Evolutionary conservation across 176 grass and related monocot genomes (phyloP).

Genomic region (Zea luxurians): DNA sequence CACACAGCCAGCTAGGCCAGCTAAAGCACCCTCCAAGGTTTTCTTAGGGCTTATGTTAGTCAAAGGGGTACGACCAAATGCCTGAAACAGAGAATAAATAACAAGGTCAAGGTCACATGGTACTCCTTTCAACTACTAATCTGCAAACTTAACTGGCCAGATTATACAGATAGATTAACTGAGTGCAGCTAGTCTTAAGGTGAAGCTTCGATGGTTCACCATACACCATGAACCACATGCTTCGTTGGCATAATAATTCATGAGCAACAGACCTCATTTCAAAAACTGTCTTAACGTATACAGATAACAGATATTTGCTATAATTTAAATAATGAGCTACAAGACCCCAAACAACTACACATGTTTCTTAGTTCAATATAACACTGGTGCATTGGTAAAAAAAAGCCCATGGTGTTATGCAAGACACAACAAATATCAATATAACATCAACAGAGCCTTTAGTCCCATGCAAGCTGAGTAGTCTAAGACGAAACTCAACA

Average conservation of each 20-base stretch:
- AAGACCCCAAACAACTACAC: slow-evolving; percentile 11
- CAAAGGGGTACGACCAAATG: slow-evolving; percentile 88
- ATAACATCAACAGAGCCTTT: not conserved
- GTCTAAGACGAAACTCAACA: not conserved
- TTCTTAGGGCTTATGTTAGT: slow-evolving; percentile 96
- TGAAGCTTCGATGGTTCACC: slow-evolving; percentile 6
- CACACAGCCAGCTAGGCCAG: slow-evolving; percentile 87
- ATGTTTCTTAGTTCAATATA: slow-evolving; percentile 13
- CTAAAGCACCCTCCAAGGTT: slow-evolving; percentile 87
- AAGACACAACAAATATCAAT: not conserved
- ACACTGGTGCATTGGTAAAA: slow-evolving; percentile 17
- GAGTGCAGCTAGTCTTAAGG: not conserved
- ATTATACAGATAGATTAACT: slow-evolving; percentile 13
- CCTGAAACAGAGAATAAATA: slow-evolving; percentile 57
- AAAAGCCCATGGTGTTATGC: not conserved
- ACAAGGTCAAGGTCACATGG: not conserved
- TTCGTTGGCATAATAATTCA: not conserved
- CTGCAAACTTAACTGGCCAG: not conserved
- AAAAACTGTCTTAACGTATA: not conserved
- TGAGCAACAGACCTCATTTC: slow-evolving; percentile 16
- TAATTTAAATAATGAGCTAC: not conserved
- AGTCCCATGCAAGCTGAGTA: not conserved
- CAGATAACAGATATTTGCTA: slow-evolving; percentile 13
- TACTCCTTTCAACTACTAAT: slow-evolving; percentile 39
- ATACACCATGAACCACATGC: slow-evolving; percentile 21